Evolutionary conservation across 2,329 filamentous ascomycete species (phyloP).

Genomic region (Neurospora sp.): DNA sequence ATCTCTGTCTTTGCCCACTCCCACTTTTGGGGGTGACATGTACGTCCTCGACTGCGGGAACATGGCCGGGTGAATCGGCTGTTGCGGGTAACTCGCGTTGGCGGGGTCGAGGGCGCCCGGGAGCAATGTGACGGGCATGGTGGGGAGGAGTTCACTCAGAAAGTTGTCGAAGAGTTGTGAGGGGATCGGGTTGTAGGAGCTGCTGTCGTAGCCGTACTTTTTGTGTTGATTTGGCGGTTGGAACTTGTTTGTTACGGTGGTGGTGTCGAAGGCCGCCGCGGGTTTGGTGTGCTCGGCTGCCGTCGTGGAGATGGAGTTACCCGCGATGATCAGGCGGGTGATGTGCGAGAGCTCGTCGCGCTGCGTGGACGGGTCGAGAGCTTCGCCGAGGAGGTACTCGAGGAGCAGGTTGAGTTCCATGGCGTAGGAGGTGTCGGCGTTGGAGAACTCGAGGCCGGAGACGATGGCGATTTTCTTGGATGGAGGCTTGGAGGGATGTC

Average conservation of each 20-base stretch:
- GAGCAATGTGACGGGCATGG: constrained; percentile 79
- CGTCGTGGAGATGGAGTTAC: constrained; percentile 58
- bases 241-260: constrained; percentile 18
- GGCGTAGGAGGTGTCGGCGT: constrained; percentile 59
- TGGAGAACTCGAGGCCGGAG: constrained; percentile 78
- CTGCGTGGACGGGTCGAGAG: constrained; percentile 51
- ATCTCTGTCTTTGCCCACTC: constrained; percentile 4
- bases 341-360: constrained; percentile 50
- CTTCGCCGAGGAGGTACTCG: constrained; percentile 83
- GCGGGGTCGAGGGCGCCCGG: constrained; percentile 80
- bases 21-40: constrained; percentile 25
- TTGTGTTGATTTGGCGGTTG: constrained; percentile 43
- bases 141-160: constrained; percentile 69
- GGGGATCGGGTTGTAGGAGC: constrained; percentile 76
- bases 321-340: constrained; percentile 79
- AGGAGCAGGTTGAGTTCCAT: constrained; percentile 67
- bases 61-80: constrained; percentile 86
- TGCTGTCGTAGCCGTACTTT: constrained; percentile 91
- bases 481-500: not conserved
- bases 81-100: constrained; percentile 82
- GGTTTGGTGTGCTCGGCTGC: constrained; percentile 25
- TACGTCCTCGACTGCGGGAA: constrained; percentile 70
- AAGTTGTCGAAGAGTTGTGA: constrained; percentile 78
- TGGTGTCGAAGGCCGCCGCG: constrained; percentile 26
- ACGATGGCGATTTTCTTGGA: constrained; percentile 65